Base-by-base conservation (phyloP, 2,329 filamentous ascomycete genomes). In the Penicillium polonicum region DNA sequence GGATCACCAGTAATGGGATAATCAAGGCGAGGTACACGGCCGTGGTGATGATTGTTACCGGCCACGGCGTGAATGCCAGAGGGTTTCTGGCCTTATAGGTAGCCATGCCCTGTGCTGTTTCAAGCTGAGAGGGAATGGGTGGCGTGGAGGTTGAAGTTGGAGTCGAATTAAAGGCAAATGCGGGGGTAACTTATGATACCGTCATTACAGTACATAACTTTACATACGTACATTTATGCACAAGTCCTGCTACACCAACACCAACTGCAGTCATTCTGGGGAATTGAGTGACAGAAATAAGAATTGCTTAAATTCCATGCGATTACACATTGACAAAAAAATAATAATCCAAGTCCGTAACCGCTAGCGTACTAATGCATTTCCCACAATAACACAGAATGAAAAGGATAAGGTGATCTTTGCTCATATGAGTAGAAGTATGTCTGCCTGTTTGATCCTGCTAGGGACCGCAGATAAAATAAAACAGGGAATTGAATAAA, bases 11-110 rank as follows among this genome's bases (percentile, higher is more conserved):
- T 52, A 92, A 80, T 58, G 86, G 87, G 42, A 90, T 84, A 68
- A 91, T 78, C 48, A 97, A 77, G 55, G 88, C 89, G 56, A 94
- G 80, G 76, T 97, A 97, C 59, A 91, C 80, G 60, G 86, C 71
- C 13, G 86, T 86, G 42, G 87, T 88, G 79, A 92, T 88, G 71
- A 96, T 81, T 36, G 90, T 92, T 58, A 97, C 93, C 50, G 91
- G 88, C 63, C 85, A 82, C 29, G 91, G 89, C 60, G 85, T 86
- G 76, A 97, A 99, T 59, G 87, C 88, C 69, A 96, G 63, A 36
- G 78, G 79, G 59, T 81, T 67, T 27, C 55, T 81, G 61, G 67
- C 70, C 60, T 64, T 70, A 45, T 63, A 54, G 57, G 63, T 62
- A 65, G 73, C 70, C 75, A 77, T 77, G 51, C 59, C 55, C 59